phyloP scores from a whole-genome alignment of 139 green algal genomes.

The Pseudopediastrum boryanum region DNA sequence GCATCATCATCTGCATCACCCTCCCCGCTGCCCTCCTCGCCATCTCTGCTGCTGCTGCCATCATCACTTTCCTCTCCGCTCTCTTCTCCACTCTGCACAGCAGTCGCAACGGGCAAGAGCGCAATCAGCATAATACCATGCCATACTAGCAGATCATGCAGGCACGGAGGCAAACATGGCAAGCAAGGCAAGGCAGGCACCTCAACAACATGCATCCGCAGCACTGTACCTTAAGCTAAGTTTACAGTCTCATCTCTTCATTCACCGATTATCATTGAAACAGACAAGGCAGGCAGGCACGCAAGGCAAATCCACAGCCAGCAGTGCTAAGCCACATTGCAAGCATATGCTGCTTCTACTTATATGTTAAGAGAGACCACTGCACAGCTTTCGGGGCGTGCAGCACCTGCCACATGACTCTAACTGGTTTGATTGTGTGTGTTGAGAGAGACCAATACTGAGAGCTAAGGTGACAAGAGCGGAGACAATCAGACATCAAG shows the following conservation, averaged over 20 bases:
- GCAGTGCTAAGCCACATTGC: no score
- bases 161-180: neutral
- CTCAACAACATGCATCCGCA: neutral
- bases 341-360: no score
- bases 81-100: constrained; percentile 13
- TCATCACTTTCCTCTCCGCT: neutral
- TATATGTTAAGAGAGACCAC: no score
- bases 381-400: no score
- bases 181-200: no score
- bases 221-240: neutral
- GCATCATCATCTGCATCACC: neutral
- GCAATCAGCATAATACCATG: neutral
- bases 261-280: neutral
- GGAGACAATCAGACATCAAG: no score
- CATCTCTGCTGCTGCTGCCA: neutral
- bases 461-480: no score
- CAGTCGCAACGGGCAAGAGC: neutral
- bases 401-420: no score
- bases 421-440: no score
- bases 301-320: neutral
- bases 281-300: neutral
- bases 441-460: no score
- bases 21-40: neutral
- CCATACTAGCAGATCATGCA: neutral
- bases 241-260: constrained; percentile 20